Percentiles rank a stretch among this genome's conserved stretches.
Conservation (phyloP, 345 rosid genomes). For the Hevea brasiliensis region DNA sequence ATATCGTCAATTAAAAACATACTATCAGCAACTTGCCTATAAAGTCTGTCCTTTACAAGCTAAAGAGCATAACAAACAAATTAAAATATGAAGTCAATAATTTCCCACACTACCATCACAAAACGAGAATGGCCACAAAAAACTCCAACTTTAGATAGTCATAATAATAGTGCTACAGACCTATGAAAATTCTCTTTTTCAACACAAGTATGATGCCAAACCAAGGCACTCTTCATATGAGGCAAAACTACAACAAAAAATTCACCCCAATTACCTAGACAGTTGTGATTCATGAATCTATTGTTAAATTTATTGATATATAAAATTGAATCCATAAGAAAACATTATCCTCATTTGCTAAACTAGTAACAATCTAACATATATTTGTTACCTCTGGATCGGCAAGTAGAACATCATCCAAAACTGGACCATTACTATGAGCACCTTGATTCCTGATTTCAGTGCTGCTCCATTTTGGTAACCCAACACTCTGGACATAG, state of each 20-base stretch:
- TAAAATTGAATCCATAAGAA: not conserved
- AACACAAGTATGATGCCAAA: not conserved
- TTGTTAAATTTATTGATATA: not conserved
- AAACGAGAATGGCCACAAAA: not conserved
- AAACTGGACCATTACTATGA: constrained; percentile 82
- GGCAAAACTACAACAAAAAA: not conserved
- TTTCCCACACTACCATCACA: not conserved
- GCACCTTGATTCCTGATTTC: constrained; percentile 86
- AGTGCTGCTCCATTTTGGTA: constrained; percentile 87
- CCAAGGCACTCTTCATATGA: not conserved
- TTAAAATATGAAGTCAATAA: not conserved
- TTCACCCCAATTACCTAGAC: not conserved
- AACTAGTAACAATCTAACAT: not conserved
- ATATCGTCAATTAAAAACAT: not conserved
- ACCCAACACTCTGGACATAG: constrained; percentile 65
- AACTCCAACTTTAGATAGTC: not conserved
- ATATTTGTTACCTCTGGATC: constrained; percentile 69
- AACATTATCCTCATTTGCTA: not conserved
- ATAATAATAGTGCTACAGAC: not conserved
- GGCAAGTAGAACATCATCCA: constrained; percentile 74
- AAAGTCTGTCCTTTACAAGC: not conserved
- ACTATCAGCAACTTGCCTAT: not conserved
- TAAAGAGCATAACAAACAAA: not conserved
- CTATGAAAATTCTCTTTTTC: not conserved
- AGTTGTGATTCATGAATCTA: not conserved